A percentile compares a stretch with the other conserved stretches of the same genome.
Evolutionary conservation across 2,329 filamentous ascomycete genomes (phyloP).

Genomic region (Cercospora sp.): DNA sequence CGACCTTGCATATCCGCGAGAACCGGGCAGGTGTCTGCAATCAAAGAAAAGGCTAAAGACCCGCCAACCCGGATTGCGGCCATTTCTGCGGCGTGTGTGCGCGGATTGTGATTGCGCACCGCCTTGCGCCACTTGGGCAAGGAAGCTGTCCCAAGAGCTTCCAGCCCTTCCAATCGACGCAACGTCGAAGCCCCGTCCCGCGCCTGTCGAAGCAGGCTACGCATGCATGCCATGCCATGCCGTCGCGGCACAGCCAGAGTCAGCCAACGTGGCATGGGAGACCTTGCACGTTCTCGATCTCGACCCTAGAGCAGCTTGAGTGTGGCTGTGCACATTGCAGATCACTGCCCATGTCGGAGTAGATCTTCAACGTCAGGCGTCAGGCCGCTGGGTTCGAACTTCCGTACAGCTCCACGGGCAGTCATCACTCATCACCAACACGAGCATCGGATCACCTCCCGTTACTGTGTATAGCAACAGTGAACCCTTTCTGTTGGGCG

Average conservation of each 20-base stretch:
- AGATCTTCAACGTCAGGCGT: constrained; percentile 19
- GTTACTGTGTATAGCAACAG: constrained; percentile 1
- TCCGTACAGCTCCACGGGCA: neutral
- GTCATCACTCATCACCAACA: neutral
- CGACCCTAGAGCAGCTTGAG: neutral
- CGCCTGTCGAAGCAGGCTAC: constrained; percentile 6
- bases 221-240: constrained; percentile 14
- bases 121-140: constrained; percentile 2
- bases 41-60: neutral
- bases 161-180: constrained; percentile 5
- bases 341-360: constrained; percentile 1
- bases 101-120: constrained; percentile 2
- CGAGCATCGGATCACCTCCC: neutral
- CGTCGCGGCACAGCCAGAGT: neutral
- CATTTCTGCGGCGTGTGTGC: neutral
- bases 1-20: constrained; percentile 7
- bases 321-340: constrained; percentile 12
- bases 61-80: constrained; percentile 12
- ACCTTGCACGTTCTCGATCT: constrained; percentile 16
- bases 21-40: neutral
- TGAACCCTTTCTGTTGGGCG: neutral
- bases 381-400: neutral
- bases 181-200: constrained; percentile 3
- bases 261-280: constrained; percentile 11
- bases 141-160: neutral